phyloP scores from a whole-genome alignment of 352 stramenopile species.

The Phytophthora pisi region DNA sequence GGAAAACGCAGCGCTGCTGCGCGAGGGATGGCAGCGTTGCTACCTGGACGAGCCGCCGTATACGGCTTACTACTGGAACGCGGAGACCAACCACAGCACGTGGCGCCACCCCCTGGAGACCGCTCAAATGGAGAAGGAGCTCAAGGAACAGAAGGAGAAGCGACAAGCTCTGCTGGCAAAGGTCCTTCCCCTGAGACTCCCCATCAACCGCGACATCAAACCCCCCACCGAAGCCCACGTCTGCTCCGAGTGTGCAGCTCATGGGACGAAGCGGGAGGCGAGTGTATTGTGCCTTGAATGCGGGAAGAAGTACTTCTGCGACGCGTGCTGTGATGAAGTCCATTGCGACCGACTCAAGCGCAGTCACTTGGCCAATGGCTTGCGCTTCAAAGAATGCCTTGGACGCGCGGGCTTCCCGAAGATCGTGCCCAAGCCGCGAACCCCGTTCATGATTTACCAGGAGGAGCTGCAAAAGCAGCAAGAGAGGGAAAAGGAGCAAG shows the following conservation, averaged over 20 bases:
- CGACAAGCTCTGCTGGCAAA: constrained; percentile 45
- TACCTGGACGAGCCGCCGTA: constrained; percentile 66
- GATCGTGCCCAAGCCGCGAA: constrained; percentile 18
- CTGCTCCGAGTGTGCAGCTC: constrained; percentile 28
- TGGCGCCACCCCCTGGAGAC: constrained; percentile 64
- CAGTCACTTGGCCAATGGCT: constrained; percentile 37
- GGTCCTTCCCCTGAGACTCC: constrained; percentile 44
- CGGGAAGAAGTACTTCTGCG: constrained; percentile 46
- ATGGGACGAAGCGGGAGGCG: constrained; percentile 13
- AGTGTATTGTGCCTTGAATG: constrained; percentile 52
- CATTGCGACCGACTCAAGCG: constrained; percentile 41
- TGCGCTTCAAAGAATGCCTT: constrained; percentile 45
- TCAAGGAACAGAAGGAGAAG: constrained; percentile 33
- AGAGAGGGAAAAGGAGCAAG: constrained; percentile 12
- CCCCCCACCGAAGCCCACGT: constrained; percentile 2
- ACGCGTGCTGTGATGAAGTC: constrained; percentile 49
- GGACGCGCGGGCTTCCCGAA: constrained; percentile 45
- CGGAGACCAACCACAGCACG: constrained; percentile 54
- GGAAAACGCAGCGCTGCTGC: constrained; percentile 32
- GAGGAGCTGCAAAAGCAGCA: constrained; percentile 22
- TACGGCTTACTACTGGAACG: constrained; percentile 71
- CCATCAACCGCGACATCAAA: constrained; percentile 46
- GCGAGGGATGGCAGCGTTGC: constrained; percentile 58
- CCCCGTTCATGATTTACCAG: constrained; percentile 37
- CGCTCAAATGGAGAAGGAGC: constrained; percentile 45